Evolutionary conservation across 2,329 filamentous ascomycete species (phyloP).

Genomic region (Knoxdaviesia capensis): DNA sequence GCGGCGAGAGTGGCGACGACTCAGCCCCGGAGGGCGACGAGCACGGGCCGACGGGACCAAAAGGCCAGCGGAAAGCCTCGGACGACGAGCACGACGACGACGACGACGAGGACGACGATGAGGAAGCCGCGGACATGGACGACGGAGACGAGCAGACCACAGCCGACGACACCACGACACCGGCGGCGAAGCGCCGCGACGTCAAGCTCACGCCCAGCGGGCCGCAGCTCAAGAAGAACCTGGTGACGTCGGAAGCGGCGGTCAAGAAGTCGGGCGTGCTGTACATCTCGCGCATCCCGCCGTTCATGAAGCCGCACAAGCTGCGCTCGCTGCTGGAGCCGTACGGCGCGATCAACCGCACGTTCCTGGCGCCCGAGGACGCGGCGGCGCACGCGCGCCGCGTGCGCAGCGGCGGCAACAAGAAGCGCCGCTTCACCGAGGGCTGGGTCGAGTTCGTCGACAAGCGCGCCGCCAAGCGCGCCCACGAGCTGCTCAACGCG

Average conservation of each 20-base stretch:
- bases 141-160: conserved; percentile 10
- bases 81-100: conserved; percentile 8
- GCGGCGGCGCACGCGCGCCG: conserved; percentile 43
- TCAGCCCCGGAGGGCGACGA: neutral
- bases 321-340: conserved; percentile 54
- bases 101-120: conserved; percentile 7
- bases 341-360: conserved; percentile 56
- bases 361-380: conserved; percentile 64
- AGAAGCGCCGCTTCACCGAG: conserved; percentile 63
- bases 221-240: conserved; percentile 43
- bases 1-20: conserved; percentile 39
- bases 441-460: conserved; percentile 70
- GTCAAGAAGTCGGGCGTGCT: conserved; percentile 60
- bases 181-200: conserved; percentile 6
- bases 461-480: conserved; percentile 60
- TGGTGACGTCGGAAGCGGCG: conserved; percentile 41
- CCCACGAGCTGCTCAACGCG: conserved; percentile 57
- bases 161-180: conserved; percentile 28
- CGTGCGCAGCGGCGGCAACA: conserved; percentile 57
- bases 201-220: conserved; percentile 3
- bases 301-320: conserved; percentile 73
- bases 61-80: neutral
- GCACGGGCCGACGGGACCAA: neutral
- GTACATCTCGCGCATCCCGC: conserved; percentile 67
- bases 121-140: conserved; percentile 8